phyloP scores from a whole-genome alignment of 257 asterid species.

The Solanum arcanum region DNA sequence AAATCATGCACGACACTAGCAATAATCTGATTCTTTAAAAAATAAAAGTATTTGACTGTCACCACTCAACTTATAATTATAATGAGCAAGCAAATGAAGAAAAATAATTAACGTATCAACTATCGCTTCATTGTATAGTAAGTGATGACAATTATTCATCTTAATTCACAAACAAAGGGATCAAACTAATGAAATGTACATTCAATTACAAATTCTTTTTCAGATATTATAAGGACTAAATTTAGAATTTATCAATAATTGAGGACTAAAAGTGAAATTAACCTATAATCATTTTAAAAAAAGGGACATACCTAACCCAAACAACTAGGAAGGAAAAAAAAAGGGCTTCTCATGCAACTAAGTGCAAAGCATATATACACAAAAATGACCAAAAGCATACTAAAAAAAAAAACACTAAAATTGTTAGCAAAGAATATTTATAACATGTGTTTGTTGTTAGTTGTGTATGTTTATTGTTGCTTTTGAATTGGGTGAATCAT shows the following conservation, averaged over 20 bases:
- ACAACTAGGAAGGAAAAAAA: not conserved
- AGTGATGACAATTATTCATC: not conserved
- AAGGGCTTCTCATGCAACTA: not conserved
- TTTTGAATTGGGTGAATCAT: not conserved
- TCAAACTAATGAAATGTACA: not conserved
- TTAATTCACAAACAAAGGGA: not conserved
- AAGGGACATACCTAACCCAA: not conserved
- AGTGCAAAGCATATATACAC: not conserved
- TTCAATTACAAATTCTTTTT: not conserved
- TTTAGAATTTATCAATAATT: not conserved
- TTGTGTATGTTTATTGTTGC: not conserved
- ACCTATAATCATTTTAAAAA: not conserved
- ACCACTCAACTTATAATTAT: too few species aligned
- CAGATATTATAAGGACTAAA: not conserved
- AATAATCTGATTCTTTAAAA: too few species aligned
- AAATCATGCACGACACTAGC: not conserved
- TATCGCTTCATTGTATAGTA: not conserved
- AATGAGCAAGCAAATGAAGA: too few species aligned
- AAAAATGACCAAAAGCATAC: not conserved
- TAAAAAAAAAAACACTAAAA: not conserved
- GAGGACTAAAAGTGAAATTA: not conserved
- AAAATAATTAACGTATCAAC: not conserved
- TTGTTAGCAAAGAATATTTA: not conserved
- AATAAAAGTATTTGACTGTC: not conserved
- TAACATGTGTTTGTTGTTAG: conserved; percentile 3